Conservation (phyloP, 352 stramenopile species). For the Pythium brachiatum region DNA sequence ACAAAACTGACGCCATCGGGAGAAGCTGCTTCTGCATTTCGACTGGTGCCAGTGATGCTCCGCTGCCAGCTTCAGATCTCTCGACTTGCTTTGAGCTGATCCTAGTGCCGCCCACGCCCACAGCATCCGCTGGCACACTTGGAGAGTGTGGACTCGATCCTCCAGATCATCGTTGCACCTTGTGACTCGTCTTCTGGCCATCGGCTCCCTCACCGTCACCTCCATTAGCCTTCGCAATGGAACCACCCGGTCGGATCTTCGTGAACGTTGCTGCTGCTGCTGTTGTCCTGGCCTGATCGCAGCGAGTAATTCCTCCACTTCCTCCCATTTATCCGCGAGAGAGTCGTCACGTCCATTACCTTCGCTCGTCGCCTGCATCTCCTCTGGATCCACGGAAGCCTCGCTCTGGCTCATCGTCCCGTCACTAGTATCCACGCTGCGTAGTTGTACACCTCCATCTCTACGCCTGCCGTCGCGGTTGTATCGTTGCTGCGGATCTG, state of each 20-base stretch:
- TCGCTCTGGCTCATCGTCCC: conserved; percentile 11
- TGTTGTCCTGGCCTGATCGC: not conserved
- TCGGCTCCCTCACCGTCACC: not conserved
- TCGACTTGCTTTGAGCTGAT: not conserved
- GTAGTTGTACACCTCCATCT: too few relatives aligned
- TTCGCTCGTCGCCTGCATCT: not conserved
- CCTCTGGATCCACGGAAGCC: not conserved
- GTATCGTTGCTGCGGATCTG: not conserved
- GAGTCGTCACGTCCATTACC: not conserved
- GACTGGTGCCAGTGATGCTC: not conserved
- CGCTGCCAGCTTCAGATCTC: not conserved
- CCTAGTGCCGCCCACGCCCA: not conserved
- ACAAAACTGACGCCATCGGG: not conserved
- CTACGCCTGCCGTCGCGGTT: not conserved
- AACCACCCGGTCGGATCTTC: not conserved
- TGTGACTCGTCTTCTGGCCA: not conserved
- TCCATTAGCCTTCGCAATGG: too few relatives aligned
- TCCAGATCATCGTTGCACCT: not conserved
- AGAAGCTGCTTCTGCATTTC: not conserved
- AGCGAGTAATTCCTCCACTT: conserved; percentile 6
- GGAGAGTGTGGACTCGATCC: not conserved
- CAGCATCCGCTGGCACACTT: not conserved
- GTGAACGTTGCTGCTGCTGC: too few relatives aligned
- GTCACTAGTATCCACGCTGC: too few relatives aligned
- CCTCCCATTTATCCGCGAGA: conserved; percentile 13